Evolutionary conservation across 257 asterid genomes (phyloP).

Genomic region (Apocynum venetum): DNA sequence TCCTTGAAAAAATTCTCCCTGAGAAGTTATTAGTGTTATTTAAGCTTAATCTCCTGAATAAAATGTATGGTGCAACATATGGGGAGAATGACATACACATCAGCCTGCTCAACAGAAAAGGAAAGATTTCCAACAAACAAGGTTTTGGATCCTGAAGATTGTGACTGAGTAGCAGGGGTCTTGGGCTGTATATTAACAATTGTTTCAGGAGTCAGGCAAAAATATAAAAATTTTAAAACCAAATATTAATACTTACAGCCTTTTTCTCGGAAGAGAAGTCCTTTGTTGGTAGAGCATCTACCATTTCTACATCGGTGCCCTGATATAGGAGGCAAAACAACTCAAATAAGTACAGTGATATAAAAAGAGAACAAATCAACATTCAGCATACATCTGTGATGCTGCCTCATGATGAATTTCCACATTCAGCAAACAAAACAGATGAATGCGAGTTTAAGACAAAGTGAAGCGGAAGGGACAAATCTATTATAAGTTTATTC

Average conservation of each 20-base stretch:
- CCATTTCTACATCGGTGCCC: slow-evolving; percentile 57
- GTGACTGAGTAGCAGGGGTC: slow-evolving; percentile 39
- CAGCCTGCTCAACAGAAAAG: slow-evolving; percentile 44
- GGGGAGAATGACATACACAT: slow-evolving; percentile 49
- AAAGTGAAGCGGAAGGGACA: background rate
- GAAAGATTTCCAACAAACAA: slow-evolving; percentile 76
- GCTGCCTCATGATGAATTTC: background rate
- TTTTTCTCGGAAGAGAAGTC: slow-evolving; percentile 15
- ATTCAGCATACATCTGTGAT: background rate
- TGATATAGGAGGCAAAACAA: slow-evolving; percentile 14
- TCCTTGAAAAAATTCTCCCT: slow-evolving; percentile 69
- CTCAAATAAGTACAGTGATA: background rate
- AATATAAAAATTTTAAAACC: background rate
- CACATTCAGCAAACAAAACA: background rate
- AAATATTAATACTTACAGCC: slow-evolving; percentile 31
- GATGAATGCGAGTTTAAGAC: background rate
- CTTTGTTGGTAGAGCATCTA: slow-evolving; percentile 26
- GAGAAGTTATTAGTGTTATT: slow-evolving; percentile 13
- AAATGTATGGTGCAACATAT: background rate
- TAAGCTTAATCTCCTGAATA: background rate
- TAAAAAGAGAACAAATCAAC: background rate
- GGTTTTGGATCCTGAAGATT: slow-evolving; percentile 50
- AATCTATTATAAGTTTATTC: background rate
- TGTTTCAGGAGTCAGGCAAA: background rate
- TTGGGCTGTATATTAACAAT: slow-evolving; percentile 36